These are phyloP conservation scores for Dactylis glomerata DNA, from an alignment of 176 grass and related monocot species.

Conservation along the genomic window DNA sequence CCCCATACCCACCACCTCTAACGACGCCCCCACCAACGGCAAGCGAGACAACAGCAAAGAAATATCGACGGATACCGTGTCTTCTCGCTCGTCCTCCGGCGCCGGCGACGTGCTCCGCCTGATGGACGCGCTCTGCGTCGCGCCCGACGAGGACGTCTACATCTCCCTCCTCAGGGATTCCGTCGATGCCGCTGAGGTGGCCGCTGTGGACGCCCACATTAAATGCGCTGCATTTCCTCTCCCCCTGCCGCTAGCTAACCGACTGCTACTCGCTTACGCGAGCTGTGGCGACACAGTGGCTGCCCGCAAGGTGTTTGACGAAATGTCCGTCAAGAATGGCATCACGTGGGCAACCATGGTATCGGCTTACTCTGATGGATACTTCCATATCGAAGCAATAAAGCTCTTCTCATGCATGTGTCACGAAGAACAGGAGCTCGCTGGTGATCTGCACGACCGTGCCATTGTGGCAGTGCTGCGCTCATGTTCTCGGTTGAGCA, in stretches of 20 bases:
- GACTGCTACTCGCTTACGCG: conserved; percentile 51
- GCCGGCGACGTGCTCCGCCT: conserved; percentile 60
- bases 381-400: conserved; percentile 31
- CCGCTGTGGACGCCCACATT: conserved; percentile 50
- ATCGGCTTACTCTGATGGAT: conserved; percentile 28
- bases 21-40: background rate
- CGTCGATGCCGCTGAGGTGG: conserved; percentile 44
- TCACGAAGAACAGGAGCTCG: background rate
- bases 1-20: conserved; percentile 24
- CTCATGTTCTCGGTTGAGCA: conserved; percentile 35
- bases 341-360: conserved; percentile 63
- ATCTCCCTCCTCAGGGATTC: conserved; percentile 68
- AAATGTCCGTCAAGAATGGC: conserved; percentile 39
- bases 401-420: conserved; percentile 54
- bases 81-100: background rate
- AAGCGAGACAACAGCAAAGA: background rate
- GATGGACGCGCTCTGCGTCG: conserved; percentile 53
- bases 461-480: conserved; percentile 45
- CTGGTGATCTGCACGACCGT: conserved; percentile 22
- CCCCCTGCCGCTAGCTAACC: conserved; percentile 44
- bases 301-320: conserved; percentile 55
- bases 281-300: conserved; percentile 15
- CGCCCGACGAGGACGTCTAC: conserved; percentile 77
- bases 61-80: background rate
- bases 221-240: background rate